Evolutionary conservation across 371 early-diverging fungal genomes (phyloP).

Genomic region (Umbelopsis sp.): DNA sequence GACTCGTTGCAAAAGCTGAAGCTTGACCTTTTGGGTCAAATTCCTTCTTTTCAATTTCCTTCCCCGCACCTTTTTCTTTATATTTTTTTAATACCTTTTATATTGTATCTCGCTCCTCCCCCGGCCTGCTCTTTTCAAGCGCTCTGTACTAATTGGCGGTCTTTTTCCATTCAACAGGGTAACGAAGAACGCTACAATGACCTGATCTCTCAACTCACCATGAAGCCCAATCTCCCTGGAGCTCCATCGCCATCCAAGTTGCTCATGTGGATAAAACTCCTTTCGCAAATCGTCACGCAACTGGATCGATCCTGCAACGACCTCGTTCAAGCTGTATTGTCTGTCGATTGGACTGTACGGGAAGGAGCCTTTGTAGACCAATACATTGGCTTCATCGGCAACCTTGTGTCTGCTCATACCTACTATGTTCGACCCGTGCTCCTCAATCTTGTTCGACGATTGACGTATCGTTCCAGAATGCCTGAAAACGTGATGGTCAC

Average conservation of each 20-base stretch:
- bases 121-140: not conserved
- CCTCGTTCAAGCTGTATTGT: conserved; percentile 74
- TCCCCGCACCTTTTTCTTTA: conserved; percentile 17
- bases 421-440: conserved; percentile 73
- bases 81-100: conserved; percentile 18
- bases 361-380: conserved; percentile 65
- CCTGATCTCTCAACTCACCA: conserved; percentile 49
- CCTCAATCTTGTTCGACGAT: conserved; percentile 60
- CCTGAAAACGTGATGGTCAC: conserved; percentile 31
- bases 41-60: conserved; percentile 21
- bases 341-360: conserved; percentile 68
- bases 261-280: conserved; percentile 54
- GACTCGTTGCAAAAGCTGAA: not conserved
- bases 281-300: conserved; percentile 60
- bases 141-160: not conserved
- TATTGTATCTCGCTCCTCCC: conserved; percentile 18
- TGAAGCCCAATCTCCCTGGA: conserved; percentile 44
- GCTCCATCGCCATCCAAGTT: conserved; percentile 53
- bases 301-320: conserved; percentile 57
- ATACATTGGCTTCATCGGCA: conserved; percentile 76
- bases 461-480: conserved; percentile 59
- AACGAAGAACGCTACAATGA: conserved; percentile 54
- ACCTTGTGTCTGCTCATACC: conserved; percentile 87
- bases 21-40: not conserved
- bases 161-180: conserved; percentile 38